Evolutionary conservation across 1,284 basidiomycete species (phyloP), one percentile per base, ranked within the genome.

Genomic region (Apiotrichum gracile): DNA sequence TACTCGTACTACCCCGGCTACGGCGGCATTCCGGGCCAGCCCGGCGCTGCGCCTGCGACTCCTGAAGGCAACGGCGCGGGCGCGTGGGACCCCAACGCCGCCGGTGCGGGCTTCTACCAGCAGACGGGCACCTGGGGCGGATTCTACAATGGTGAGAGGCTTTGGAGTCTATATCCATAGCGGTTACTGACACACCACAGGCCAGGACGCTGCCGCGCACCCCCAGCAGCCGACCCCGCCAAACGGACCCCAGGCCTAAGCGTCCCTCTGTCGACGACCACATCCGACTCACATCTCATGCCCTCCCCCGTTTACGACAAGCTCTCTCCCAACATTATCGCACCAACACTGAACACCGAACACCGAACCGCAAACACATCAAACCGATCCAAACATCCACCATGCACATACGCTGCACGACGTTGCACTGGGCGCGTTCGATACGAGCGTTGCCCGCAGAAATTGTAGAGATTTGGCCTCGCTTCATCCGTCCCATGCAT

Each of bases 1-100:
- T 60, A 61, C 54, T 69, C 71, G 54, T 76, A 74, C 54, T 76
- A 74, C 62, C 64, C 62, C 14, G 60, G 60, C 29, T 73, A 70
- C 52, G 58, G 58, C 17, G 66, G 65, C 49, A 63, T 70, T 9
- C 67, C 69, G 2, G 70, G 72, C 33, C 69, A 72, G 50, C 68
- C 67, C 21, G 72, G 71, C 17, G 46, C 58, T n/a, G 51, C 57
- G 21, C 45, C 52, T 22, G 33, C 50, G 25, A 33, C 50, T 17
- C 44, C 47, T 6, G 54, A 56, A 34, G 50, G 43, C n/a, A 52
- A 56, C 35, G 52, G 54, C 33, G 47, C 51, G 66, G 71, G 71
- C 68, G 43, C 63, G 61, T 14, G 67, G 67, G 7, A 65, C 66
- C 12, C 34, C 21, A 38, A 38, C n/a, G 64, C 65, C 1, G 61